Base-by-base conservation (phyloP, 2,329 filamentous ascomycete species). In the Fusarium liriodendri region DNA sequence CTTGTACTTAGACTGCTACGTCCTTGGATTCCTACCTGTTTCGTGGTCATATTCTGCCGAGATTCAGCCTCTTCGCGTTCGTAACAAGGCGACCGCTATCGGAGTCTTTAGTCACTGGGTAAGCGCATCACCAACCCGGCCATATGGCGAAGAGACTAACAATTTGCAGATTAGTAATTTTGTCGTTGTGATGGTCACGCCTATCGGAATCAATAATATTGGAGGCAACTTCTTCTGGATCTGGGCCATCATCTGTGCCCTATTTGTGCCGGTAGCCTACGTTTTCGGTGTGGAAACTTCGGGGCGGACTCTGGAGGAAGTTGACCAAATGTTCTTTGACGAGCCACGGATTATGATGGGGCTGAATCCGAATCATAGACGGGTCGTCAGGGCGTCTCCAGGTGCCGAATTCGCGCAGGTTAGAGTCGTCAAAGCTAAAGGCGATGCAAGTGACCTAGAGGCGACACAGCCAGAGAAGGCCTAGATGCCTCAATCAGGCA, bases 191-290 rank as follows among this genome's bases (percentile, higher is more conserved):
- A 66, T 66, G 64, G 64, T 66, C 18, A 66, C 64, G 9, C 64
- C 64, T 10, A 33, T 62, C 6, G 64, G 64, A 3, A 62, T 62
- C 14, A 47, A 62, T 4, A 62, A 62, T 2, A 62, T 62, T 18
- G 58, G 45, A 14, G 64, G 64, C 18, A 66, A 57, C 11, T 66
- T 66, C 58, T 66, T 66, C n/a, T 66, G 64, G 58, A 66, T 66
- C 52, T 66, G 64, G 64, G 64, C 64, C 33, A 37, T 62, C 29
- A 62, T 66, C 5, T 66, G 64, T 29, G 64, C 64, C 0, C 6
- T 66, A 27, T 66, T 66, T 20, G 58, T 66, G 4, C 64, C 64
- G 4, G 27, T 66, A 2, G 45, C 57, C 11, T 66, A 66, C 37
- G 25, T 66, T 7, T 66, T 66, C 47, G 64, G 64, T 25, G 64